phyloP scores from a whole-genome alignment of 768 basidiomycete species.

The Scleroderma citrinum region DNA sequence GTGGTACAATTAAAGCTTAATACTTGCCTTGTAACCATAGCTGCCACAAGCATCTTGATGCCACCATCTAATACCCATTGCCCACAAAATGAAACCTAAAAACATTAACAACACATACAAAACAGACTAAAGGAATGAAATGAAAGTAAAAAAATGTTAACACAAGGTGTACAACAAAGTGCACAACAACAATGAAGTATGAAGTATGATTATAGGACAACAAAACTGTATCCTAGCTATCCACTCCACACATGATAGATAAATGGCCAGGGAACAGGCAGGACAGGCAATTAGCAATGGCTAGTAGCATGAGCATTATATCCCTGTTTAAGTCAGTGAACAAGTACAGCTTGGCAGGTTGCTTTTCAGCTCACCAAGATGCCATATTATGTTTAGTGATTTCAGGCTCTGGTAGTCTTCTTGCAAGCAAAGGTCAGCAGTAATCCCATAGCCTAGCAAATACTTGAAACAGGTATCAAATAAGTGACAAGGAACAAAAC shows the following conservation, averaged over 20 bases:
- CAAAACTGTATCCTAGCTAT: background rate
- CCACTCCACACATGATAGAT: background rate
- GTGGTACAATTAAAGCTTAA: no score
- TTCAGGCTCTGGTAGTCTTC: background rate
- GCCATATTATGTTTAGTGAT: constrained; percentile 3
- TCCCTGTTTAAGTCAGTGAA: background rate
- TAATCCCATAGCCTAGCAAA: background rate
- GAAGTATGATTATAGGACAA: background rate
- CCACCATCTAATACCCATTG: background rate
- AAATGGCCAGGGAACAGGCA: background rate
- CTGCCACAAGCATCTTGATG: no score
- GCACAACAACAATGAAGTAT: no score
- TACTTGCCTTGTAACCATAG: no score
- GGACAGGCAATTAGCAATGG: background rate
- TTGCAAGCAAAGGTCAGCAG: constrained; percentile 6
- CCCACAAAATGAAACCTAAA: no score
- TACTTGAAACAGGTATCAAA: background rate
- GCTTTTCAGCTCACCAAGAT: constrained; percentile 3
- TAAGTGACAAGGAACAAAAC: background rate
- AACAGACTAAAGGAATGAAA: no score
- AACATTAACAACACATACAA: no score
- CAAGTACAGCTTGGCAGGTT: background rate
- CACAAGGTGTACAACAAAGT: background rate
- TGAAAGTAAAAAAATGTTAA: background rate
- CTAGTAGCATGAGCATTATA: background rate